Evolutionary conservation across 371 early-diverging fungal genomes (phyloP), one percentile per base, ranked within the genome.

Genomic region (Rhizopus arrhizus): DNA sequence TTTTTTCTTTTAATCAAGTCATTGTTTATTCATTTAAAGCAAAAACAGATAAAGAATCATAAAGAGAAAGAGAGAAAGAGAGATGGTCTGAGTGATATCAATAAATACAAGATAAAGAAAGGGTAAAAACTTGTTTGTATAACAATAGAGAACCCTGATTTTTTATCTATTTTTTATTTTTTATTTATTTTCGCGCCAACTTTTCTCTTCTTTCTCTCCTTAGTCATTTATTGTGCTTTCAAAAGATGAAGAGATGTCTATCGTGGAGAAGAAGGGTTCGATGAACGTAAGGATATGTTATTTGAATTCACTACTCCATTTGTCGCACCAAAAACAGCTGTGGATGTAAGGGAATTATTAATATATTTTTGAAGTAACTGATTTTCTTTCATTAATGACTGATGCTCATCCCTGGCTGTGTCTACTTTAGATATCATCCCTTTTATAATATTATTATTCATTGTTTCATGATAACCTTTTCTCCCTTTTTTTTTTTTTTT

Each of bases 321-420:
- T 4, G 81, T 81, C 0, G 81, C 81, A n/a, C 81, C 81, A 76
- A 81, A 81, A 15, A 81, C 81, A 5, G 81, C 81, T 7, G 81
- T 81, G 4, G 81, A 81, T 12, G 81, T 81, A 38, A 81, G 68
- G 4, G 81, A 81, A 42, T 81, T 81, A 36, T 78, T 78, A 32
- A 81, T 81, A 35, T 81, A 81, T 40, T 81, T 81, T 56, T 81
- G 81, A 32, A 81, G 51, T 65, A 81, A 66, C 40, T 81, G 81
- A 36, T 81, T 81, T 40, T 81, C 81, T 33, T 74, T 74, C 46
- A 69, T 46, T 13, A 81, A 58, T n/a, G 81, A 81, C 33, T 78
- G 63, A 56, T 81, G 76, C 29, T 81, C 81, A 41, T 69, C 67
- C 49, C 70, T 66, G 10, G 81, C 81, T 1, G 64, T 56, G 45